Conservation (phyloP, 2,329 filamentous ascomycete species). For the Sporothrix pallida region DNA sequence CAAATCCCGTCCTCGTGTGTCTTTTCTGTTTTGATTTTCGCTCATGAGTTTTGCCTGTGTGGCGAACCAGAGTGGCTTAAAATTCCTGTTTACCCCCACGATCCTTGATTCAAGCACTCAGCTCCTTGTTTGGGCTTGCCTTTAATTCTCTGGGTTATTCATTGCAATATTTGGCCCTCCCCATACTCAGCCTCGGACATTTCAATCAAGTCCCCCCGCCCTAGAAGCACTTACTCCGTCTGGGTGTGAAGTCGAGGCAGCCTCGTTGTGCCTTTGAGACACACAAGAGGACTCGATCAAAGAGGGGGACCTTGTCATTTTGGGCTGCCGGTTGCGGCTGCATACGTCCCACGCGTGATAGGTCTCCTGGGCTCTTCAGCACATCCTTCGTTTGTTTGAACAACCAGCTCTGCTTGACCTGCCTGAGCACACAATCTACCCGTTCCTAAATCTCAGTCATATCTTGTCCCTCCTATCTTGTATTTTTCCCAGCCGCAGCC, state of each 20-base stretch:
- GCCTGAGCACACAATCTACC: not conserved
- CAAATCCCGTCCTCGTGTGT: too few relatives aligned
- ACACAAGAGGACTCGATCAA: not conserved
- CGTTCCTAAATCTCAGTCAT: not conserved
- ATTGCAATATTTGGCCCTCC: too few relatives aligned
- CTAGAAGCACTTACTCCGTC: not conserved
- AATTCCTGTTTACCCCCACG: not conserved
- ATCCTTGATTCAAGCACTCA: not conserved
- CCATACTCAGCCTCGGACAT: not conserved
- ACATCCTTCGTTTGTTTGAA: not conserved
- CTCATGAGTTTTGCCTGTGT: not conserved
- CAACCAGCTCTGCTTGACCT: not conserved
- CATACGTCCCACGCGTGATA: not conserved
- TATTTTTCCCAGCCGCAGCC: not conserved
- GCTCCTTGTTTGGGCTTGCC: not conserved
- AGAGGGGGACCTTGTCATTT: not conserved
- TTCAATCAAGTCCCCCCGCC: not conserved
- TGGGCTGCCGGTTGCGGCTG: slow-evolving; percentile 1
- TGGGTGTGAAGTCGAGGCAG: not conserved
- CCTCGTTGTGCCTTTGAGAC: not conserved
- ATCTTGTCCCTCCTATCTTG: not conserved
- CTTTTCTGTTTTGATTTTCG: too few relatives aligned
- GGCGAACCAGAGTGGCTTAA: too few relatives aligned
- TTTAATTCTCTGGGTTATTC: too few relatives aligned
- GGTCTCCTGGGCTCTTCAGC: not conserved